Percentiles rank a stretch among this genome's conserved stretches.
phyloP scores from a whole-genome alignment of 805 yeast genomes.

The Candida coquimbonensis region DNA sequence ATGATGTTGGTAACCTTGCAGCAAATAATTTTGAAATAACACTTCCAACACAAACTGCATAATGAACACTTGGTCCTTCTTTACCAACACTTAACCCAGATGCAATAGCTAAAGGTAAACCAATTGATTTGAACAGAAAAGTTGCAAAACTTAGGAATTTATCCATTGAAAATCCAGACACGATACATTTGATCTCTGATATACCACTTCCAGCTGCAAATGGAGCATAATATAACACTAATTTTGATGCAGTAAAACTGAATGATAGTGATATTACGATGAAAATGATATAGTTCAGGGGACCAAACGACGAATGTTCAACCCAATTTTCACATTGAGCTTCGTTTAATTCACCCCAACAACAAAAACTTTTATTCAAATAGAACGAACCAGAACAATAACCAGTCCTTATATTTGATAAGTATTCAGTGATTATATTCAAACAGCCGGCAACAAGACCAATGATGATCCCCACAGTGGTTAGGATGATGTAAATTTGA shows the following conservation, averaged over 20 bases:
- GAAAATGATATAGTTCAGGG: constrained; percentile 50
- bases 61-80: constrained; percentile 98
- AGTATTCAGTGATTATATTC: constrained; percentile 78
- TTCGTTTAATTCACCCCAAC: constrained; percentile 53
- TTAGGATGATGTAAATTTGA: constrained; percentile 62
- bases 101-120: constrained; percentile 85
- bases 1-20: constrained; percentile 7
- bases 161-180: constrained; percentile 77
- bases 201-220: constrained; percentile 97
- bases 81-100: constrained; percentile 93
- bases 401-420: constrained; percentile 75
- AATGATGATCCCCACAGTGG: constrained; percentile 65
- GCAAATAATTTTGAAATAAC: constrained; percentile 22
- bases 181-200: constrained; percentile 91
- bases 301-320: constrained; percentile 44
- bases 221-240: constrained; percentile 73
- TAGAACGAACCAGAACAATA: constrained; percentile 67
- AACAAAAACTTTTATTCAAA: constrained; percentile 71
- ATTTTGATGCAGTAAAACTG: constrained; percentile 55
- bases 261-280: constrained; percentile 52
- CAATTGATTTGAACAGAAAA: constrained; percentile 64
- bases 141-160: constrained; percentile 75
- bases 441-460: constrained; percentile 81
- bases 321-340: constrained; percentile 61
- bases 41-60: constrained; percentile 91